Percentiles rank a stretch among this genome's conserved stretches.
Conservation (phyloP, 495 filamentous ascomycete genomes). For the Parathielavia hyrcaniae region DNA sequence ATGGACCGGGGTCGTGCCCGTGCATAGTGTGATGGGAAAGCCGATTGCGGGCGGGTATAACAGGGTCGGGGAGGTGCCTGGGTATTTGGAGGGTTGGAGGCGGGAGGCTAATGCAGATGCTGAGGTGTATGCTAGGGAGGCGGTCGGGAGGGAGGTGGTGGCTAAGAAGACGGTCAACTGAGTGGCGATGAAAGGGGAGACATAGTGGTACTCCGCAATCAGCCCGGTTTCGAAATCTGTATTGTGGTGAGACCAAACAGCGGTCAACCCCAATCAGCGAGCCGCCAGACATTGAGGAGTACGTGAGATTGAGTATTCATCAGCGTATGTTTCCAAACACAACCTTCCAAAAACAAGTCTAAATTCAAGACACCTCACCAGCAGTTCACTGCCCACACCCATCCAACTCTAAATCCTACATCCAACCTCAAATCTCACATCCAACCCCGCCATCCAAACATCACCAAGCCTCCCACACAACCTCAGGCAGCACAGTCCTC, state of each 20-base stretch:
- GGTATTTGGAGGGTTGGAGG: slow-evolving; percentile 56
- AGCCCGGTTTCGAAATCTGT: no score
- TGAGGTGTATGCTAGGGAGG: slow-evolving; percentile 48
- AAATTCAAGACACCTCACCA: no score
- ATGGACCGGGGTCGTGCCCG: slow-evolving; percentile 83
- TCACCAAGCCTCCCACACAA: slow-evolving; percentile 88
- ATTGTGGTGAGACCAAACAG: no score
- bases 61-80: slow-evolving; percentile 52
- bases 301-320: no score
- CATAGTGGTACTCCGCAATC: no score
- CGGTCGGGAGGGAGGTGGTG: slow-evolving; percentile 31
- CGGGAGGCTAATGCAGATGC: slow-evolving; percentile 49
- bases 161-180: slow-evolving; percentile 25
- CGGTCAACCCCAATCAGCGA: no score
- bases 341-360: no score
- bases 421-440: neutral
- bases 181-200: neutral
- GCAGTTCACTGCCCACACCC: no score
- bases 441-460: neutral
- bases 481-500: slow-evolving; percentile 69
- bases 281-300: no score
- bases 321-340: no score
- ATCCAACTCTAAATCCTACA: no score
- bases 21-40: slow-evolving; percentile 58
- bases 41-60: slow-evolving; percentile 63